Base-by-base conservation (phyloP, 2,329 filamentous ascomycete species). In the Elsinoe necatrix region DNA sequence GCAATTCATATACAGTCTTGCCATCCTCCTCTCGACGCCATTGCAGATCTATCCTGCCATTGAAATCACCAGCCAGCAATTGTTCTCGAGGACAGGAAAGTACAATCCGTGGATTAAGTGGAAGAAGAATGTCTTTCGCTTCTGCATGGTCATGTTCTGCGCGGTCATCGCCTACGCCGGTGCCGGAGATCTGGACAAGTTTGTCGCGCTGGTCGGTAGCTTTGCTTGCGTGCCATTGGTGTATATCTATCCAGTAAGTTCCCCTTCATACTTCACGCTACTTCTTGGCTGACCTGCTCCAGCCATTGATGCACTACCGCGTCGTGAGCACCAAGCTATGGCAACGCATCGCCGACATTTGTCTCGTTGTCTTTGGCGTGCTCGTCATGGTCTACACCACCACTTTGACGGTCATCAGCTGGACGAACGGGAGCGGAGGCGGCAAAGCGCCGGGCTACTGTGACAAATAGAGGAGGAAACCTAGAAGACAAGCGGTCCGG, bases 31-130 rank as follows among this genome's bases (percentile, higher is more conserved):
- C 9, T 95, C 89, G 34, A 98, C 93, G 0, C 93, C 93, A 4
- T 76, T 98, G 58, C 95, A 98, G 68, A 91, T 98, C 63, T 98
- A 97, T 77, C 93, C 93, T 0, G 93, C 93, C 42, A 97, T 98
- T 66, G 87, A 92, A 67, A 98, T 98, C 66, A 89, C 89, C 31
- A 91, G 95, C 72, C 95, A 95, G 64, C 89, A 90, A 63, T 78
- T 97, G 5, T 98, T 97, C 71, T 95, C 88, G 21, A 81, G 87
- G 67, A 95, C 90, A 61, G 91, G 93, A 64, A 98, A 98, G 73
- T 95, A 96, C 75, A 96, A 97, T 68, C 91, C 90, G 0, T 93
- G 89, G 68, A 95, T 98, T 77, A 98, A 98, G 76, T 98, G 93
- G 93, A 88, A 97, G 79, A 98, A 98, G 83, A 98, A 98, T 65